Base-by-base conservation (phyloP, 768 basidiomycete genomes). In the Postia placenta region DNA sequence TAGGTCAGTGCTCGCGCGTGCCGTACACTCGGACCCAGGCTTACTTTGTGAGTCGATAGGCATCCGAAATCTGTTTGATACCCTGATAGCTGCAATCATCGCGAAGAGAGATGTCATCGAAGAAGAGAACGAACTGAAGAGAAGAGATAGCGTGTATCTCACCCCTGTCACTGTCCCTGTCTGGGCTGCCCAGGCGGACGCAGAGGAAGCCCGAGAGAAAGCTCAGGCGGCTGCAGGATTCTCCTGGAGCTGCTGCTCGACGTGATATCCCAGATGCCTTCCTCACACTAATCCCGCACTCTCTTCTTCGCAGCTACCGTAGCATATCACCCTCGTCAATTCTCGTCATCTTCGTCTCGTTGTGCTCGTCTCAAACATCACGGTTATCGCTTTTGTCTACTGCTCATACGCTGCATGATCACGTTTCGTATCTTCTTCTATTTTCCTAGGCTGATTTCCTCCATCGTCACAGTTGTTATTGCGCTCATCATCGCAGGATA, bases 111-210 rank as follows among this genome's bases (percentile, higher is more conserved):
- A 88, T 59, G 67, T 69, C 43, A 92, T 94, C 57, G 90, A 93
- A 65, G 73, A 71, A 56, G 88, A 92, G 62, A 87, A 91, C 59
- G 82, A 85, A 56, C 63, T 84, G 49, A 81, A 84, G 67, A 85
- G 83, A 62, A 80, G 88, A 46, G 86, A 93, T 62, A 92, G 90
- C 65, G 84, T 96, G 48, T 78, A 87, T 66, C 70, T 95, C 28
- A 74, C 81, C 24, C 74, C 77, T 48, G 63, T 74, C 33, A 74
- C 71, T 48, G 74, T 84, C 26, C 87, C 88, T 4, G 72, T 79
- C 14, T 91, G 88, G 87, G 77, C 80, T 42, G 84, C 83, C 11
- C 85, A 87, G 62, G 86, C 87, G 20, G 87, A 87, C 48, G 85
- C 80, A 60, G 87, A 91, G 61, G 86, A 85, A 60, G 85, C 83